phyloP scores from a whole-genome alignment of 192 early-diverging fungal species.

The Borealophlyctis nickersoniae region DNA sequence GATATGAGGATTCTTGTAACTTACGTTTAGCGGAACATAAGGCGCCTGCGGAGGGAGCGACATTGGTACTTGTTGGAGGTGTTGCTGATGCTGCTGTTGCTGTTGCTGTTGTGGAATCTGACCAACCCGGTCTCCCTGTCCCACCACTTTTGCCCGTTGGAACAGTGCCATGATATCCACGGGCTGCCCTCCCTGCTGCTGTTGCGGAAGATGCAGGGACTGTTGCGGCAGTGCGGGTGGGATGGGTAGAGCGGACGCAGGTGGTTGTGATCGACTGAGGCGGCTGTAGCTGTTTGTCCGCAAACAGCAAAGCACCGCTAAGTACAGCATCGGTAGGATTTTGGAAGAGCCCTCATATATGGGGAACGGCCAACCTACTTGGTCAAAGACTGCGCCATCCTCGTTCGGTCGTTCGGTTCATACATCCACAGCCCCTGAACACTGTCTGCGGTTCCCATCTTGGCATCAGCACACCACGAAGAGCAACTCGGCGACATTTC shows the following conservation, averaged over 20 bases:
- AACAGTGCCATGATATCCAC: conserved; percentile 29
- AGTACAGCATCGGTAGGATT: not conserved
- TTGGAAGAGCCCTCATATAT: no score
- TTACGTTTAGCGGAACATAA: no score
- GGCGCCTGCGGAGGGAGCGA: no score
- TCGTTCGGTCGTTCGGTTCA: conserved; percentile 64
- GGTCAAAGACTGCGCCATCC: conserved; percentile 44
- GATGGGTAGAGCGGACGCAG: conserved; percentile 5
- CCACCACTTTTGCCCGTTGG: conserved; percentile 17
- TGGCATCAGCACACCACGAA: no score
- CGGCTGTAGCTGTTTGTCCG: conserved; percentile 11
- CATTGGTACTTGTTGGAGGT: not conserved
- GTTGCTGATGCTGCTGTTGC: conserved; percentile 5
- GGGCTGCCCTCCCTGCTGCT: conserved; percentile 17
- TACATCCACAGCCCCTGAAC: conserved; percentile 78
- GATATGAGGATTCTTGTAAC: no score
- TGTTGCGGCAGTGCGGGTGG: conserved; percentile 14
- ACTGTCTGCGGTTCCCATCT: conserved; percentile 40
- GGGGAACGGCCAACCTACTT: no score
- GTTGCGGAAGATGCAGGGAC: conserved; percentile 12
- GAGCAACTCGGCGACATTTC: no score
- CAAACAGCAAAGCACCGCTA: not conserved
- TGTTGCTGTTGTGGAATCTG: no score
- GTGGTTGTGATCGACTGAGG: not conserved
- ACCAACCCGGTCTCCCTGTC: no score